These are phyloP conservation scores for Golubevia pallescens DNA, from an alignment of 1,284 basidiomycete genomes.

Conservation along the genomic window DNA sequence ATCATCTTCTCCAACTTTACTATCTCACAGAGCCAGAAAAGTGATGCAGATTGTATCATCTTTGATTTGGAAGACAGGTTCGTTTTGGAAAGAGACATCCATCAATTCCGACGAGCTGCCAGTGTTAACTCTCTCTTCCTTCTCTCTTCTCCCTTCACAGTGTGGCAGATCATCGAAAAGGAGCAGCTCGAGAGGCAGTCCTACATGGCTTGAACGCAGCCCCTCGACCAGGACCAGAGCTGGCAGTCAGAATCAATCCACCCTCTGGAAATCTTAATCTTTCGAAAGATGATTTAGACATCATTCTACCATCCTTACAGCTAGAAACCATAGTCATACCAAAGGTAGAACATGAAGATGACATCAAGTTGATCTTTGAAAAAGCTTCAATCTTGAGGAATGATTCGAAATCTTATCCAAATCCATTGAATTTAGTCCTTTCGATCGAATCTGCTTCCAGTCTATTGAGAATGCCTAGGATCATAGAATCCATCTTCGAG, in stretches of 20 bases:
- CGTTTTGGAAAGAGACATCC: not conserved
- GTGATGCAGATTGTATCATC: conserved; percentile 45
- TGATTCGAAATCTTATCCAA: not conserved
- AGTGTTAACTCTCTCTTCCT: not conserved
- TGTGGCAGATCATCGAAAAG: conserved; percentile 53
- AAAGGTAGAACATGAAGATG: conserved; percentile 50
- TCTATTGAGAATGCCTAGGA: conserved; percentile 36
- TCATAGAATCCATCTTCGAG: conserved; percentile 25
- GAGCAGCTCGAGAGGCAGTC: conserved; percentile 43
- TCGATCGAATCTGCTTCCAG: conserved; percentile 50
- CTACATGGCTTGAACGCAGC: conserved; percentile 39
- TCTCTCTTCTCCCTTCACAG: conserved; percentile 5
- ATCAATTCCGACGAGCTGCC: not conserved
- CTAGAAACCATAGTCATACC: conserved; percentile 47
- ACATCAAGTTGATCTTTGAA: conserved; percentile 30
- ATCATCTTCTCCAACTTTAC: not conserved
- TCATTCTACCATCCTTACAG: conserved; percentile 30
- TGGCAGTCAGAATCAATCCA: conserved; percentile 59
- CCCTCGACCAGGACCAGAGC: conserved; percentile 26
- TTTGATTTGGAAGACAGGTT: conserved; percentile 54
- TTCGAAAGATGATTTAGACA: conserved; percentile 47
- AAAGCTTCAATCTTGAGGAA: conserved; percentile 23
- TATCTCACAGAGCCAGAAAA: conserved; percentile 16
- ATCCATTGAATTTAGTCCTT: conserved; percentile 36
- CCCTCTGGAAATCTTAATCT: conserved; percentile 27